Conservation (phyloP, 2,329 filamentous ascomycete species). For the Pyrenochaeta sp. region DNA sequence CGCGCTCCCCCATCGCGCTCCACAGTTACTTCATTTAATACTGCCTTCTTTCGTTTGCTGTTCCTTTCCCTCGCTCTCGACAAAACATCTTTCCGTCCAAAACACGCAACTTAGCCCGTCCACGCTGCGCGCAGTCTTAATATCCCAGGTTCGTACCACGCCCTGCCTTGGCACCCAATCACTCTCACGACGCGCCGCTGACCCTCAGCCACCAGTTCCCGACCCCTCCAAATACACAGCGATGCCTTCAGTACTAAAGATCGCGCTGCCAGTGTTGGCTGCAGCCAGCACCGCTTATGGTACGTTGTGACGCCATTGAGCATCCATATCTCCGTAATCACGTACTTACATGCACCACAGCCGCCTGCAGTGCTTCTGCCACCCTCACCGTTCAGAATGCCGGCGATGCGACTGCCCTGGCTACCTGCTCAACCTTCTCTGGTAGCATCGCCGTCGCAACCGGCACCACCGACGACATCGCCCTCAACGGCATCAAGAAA, state of each 20-base stretch:
- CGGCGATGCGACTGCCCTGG: conserved; percentile 67
- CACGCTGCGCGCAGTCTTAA: conserved; percentile 45
- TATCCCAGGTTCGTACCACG: conserved; percentile 42
- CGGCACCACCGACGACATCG: conserved; percentile 64
- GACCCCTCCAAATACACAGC: conserved; percentile 26
- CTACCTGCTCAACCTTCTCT: conserved; percentile 71
- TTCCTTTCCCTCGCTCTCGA: conserved; percentile 51
- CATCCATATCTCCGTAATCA: not conserved
- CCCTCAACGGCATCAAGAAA: conserved; percentile 67
- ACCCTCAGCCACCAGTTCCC: conserved; percentile 34
- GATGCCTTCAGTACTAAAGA: conserved; percentile 64
- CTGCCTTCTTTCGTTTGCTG: conserved; percentile 40
- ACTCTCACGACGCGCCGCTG: conserved; percentile 29
- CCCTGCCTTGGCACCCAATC: conserved; percentile 20
- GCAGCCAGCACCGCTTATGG: conserved; percentile 62
- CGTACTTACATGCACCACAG: conserved; percentile 32
- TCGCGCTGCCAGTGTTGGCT: conserved; percentile 65
- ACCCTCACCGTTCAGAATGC: conserved; percentile 67
- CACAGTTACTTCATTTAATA: conserved; percentile 40
- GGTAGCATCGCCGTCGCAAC: conserved; percentile 73
- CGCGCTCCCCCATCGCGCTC: conserved; percentile 29
- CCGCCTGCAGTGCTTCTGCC: conserved; percentile 53
- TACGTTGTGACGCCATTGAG: conserved; percentile 39
- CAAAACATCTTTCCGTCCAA: conserved; percentile 42
- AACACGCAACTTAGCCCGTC: conserved; percentile 36